Evolutionary conservation across 257 asterid genomes (phyloP), one percentile per base, ranked within the genome.

Genomic region (Anisodus tanguticus): DNA sequence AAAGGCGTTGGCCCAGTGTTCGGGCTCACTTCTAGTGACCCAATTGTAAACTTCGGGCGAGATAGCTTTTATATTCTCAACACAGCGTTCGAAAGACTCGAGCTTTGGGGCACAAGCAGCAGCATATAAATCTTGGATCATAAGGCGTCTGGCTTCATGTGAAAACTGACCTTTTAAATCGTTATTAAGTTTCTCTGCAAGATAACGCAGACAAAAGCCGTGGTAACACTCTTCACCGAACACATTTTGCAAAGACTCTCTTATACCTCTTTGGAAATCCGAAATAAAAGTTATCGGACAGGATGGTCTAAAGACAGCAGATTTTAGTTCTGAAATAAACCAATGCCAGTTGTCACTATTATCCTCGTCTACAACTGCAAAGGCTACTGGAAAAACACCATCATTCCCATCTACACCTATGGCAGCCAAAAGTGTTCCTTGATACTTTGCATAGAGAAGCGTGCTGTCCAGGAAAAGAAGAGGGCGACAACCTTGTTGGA

Each of bases 281-380:
- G 98, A 92, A 86, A 96, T 93, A 88, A 96, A 96, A 9, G 98
- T 96, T 43, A 96, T 90, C 31, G 88, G 93, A 80, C 91, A 93
- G 17, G 98, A 88, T 19, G 93, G 85, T 49, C 97, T 41, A 41
- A 3, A 86, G 83, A 94, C 90, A 85, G 95, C 97, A 58, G 97
- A 89, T 87, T 93, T 93, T 41, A 96, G 91, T 82, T 96, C 93
- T 53, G 91, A 89, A 83, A 96, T 90, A 92, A 96, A 96, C 99
- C 99, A 96, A 86, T 90, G 94, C 99, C 99, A 96, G 85, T 94
- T 94, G 54, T 91, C 97, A 70, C 88, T 93, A 2, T 95, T 94
- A 90, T 96, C 99, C 84, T 93, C 99, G 82, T 96, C 99, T 31
- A 96, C 97, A 88, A 96, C 97, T 64, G 98, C 93, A 91, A 96